Evolutionary conservation across 257 asterid genomes (phyloP), one percentile per base, ranked within the genome.

Genomic region (Salvia rosmarinus): DNA sequence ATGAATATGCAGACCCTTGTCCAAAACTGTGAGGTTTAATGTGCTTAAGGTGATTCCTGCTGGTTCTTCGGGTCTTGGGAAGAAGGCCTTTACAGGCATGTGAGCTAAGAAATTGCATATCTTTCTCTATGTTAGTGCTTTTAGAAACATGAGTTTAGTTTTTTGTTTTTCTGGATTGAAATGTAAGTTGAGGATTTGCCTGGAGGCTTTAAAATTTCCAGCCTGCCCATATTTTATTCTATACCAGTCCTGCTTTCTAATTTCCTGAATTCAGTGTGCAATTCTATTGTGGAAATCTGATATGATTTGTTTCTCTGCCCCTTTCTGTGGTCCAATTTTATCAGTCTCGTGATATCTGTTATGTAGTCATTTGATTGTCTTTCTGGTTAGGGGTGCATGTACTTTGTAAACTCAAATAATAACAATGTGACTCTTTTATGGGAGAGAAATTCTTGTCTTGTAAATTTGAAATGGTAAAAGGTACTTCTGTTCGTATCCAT

Each of bases 11-110:
- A 84, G 89, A 84, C 92, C 92, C 12, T 25, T 86, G 78, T 84
- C 92, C n/a, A 87, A 87, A 64, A 87, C 90, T 0, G 90, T 87
- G 30, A 73, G 93, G 75, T 87, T 87, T 57, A 87, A 87, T 52
- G 90, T 87, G 50, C 77, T 87, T 68, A 85, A 85, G 88, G 90
- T 87, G 65, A 16, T 83, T 14, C 90, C 88, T 28, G 88, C 93
- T 32, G 93, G 90, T 34, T 81, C 93, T 14, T 82, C 92, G 3
- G 82, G 79, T 32, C 77, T 57, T 35, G 91, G 91, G 52, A 86
- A 86, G 82, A 86, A 86, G 86, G 89, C 89, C 9, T 86, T 86
- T 14, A 72, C 86, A 3, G 89, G 85, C 64, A 64, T 85, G 71
- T 85, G 76, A 84, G 69, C 62, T 75, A 14, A 4, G 68, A 54